These are phyloP conservation scores for Zalaria obscura DNA, from an alignment of 2,329 filamentous ascomycete species.

Conservation along the genomic window DNA sequence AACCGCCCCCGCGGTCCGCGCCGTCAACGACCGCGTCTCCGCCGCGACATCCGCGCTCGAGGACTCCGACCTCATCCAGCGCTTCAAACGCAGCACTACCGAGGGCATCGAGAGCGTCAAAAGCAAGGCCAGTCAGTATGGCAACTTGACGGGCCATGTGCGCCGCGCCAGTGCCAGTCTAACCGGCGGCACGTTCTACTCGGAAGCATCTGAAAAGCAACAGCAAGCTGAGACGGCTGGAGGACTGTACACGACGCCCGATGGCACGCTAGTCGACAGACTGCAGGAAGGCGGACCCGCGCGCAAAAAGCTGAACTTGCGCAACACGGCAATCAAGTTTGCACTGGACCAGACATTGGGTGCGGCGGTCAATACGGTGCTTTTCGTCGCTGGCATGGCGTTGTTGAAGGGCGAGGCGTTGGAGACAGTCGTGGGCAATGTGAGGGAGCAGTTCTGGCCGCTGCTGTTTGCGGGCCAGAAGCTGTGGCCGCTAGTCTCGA, in stretches of 20 bases:
- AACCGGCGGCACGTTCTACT: neutral
- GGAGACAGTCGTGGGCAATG: slow-evolving; percentile 2
- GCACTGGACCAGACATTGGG: slow-evolving; percentile 55
- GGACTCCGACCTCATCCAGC: slow-evolving; percentile 3
- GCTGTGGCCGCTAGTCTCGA: slow-evolving; percentile 57
- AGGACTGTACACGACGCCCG: too few relatives aligned
- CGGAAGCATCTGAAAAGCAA: neutral
- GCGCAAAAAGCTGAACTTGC: slow-evolving; percentile 30
- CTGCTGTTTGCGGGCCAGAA: slow-evolving; percentile 56
- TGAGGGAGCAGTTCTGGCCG: slow-evolving; percentile 18
- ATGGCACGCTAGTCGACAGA: neutral
- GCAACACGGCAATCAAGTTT: slow-evolving; percentile 55
- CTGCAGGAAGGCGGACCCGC: neutral
- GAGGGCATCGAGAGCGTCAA: slow-evolving; percentile 4
- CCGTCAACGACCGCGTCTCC: slow-evolving; percentile 14
- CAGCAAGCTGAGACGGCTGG: neutral
- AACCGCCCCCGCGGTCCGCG: slow-evolving; percentile 12
- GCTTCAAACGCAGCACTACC: slow-evolving; percentile 2
- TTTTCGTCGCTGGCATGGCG: slow-evolving; percentile 47
- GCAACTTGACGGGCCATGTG: neutral
- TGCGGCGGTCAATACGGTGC: slow-evolving; percentile 48
- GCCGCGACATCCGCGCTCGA: slow-evolving; percentile 3
- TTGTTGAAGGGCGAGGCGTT: slow-evolving; percentile 30
- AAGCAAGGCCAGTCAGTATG: slow-evolving; percentile 3
- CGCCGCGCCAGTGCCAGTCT: neutral